Percentiles rank a stretch among this genome's conserved stretches.
These are phyloP conservation scores for Fallopia convolvulus DNA, from an alignment of 148 eudicot genomes.

Conservation along the genomic window DNA sequence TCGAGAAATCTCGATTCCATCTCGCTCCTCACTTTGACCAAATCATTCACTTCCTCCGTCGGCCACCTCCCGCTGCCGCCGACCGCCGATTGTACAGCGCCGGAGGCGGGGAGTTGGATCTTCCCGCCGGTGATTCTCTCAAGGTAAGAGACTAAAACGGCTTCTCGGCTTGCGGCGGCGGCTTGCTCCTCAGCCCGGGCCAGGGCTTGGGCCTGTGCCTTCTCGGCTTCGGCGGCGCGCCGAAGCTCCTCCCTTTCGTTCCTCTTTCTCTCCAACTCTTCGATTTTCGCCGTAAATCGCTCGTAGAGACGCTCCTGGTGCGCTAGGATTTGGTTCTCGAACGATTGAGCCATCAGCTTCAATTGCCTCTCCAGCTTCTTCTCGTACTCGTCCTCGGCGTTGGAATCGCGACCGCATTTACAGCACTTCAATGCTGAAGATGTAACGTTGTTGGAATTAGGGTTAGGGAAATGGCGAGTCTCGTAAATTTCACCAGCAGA, in stretches of 20 bases:
- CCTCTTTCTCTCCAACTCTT: background rate
- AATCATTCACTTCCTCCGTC: background rate
- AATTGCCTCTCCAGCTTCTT: background rate
- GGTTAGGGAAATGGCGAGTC: background rate
- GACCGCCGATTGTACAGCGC: too few species aligned
- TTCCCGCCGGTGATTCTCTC: background rate
- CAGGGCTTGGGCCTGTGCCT: background rate
- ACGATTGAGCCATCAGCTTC: background rate
- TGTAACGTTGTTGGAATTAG: background rate
- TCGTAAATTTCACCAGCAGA: background rate
- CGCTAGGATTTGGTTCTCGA: background rate
- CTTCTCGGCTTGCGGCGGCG: slow-evolving; percentile 7
- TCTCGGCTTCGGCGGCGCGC: slow-evolving; percentile 1
- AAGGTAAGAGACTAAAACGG: background rate
- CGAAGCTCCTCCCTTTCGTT: slow-evolving; percentile 1
- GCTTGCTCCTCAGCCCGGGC: slow-evolving; percentile 7
- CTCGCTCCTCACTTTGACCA: background rate
- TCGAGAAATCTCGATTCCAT: background rate
- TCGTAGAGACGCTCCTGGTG: background rate
- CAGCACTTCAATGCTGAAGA: background rate
- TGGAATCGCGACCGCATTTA: background rate
- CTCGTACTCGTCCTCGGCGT: background rate
- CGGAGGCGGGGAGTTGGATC: background rate
- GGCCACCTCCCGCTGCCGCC: background rate
- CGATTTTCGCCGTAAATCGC: slow-evolving; percentile 1